phyloP scores from a whole-genome alignment of 352 stramenopile species.

The Globisporangium abappressorium region DNA sequence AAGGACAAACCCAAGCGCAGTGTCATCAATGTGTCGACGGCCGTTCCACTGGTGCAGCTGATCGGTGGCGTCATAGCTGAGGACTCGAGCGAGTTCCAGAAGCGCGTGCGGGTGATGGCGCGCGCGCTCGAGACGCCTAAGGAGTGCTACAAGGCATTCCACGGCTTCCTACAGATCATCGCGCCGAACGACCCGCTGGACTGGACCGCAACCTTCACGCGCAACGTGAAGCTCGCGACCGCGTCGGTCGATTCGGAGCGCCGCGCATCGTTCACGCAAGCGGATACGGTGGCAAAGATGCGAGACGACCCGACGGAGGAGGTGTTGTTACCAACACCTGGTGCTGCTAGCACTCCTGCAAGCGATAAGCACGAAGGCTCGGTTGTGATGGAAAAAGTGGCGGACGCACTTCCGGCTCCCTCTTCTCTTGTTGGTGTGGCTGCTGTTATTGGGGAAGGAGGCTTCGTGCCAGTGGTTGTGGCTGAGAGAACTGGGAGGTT shows the following conservation, averaged over 20 bases:
- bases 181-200: constrained; percentile 12
- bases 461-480: neutral
- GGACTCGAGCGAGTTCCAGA: neutral
- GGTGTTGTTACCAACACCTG: neutral
- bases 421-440: neutral
- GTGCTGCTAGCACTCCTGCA: no score
- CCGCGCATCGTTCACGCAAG: neutral
- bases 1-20: neutral
- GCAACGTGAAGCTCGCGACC: neutral
- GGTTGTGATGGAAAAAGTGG: neutral
- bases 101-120: constrained; percentile 1
- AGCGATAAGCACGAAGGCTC: neutral
- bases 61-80: neutral
- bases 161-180: constrained; percentile 14
- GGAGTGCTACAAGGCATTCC: constrained; percentile 14
- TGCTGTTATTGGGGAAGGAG: neutral
- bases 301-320: neutral
- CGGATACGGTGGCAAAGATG: neutral
- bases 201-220: constrained; percentile 14
- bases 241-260: neutral
- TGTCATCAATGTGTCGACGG: neutral
- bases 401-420: neutral
- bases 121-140: neutral
- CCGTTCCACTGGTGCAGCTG: neutral
- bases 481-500: neutral